Percentiles rank a stretch among this genome's conserved stretches.
Conservation (phyloP, 331 rosid genomes). For the Saraca asoca region DNA sequence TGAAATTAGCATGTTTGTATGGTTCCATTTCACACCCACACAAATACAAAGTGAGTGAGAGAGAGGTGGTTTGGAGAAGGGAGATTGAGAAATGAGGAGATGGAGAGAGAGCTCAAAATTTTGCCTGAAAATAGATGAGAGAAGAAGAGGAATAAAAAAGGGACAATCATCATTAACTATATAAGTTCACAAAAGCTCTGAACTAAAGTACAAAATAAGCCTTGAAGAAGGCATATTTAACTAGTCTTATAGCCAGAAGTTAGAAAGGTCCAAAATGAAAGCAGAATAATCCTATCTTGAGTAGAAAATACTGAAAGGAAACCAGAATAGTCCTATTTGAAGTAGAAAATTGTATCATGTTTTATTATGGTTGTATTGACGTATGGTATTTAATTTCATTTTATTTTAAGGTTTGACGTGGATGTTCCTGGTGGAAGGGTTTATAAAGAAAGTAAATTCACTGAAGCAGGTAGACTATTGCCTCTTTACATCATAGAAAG, state of each 20-base stretch:
- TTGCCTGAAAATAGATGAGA: too few relatives aligned
- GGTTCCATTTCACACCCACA: conserved; percentile 18
- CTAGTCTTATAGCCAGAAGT: not conserved
- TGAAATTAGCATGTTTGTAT: not conserved
- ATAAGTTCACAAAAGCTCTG: conserved; percentile 11
- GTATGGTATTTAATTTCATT: conserved; percentile 19
- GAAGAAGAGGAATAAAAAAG: conserved; percentile 8
- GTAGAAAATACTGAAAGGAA: too few relatives aligned
- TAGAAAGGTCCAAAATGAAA: too few relatives aligned
- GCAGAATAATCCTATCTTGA: too few relatives aligned
- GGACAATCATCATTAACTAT: not conserved
- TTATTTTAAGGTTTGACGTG: conserved; percentile 78
- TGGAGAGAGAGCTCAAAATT: too few relatives aligned
- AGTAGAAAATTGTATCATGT: not conserved
- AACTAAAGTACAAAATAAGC: conserved; percentile 1
- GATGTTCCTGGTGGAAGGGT: conserved; percentile 92
- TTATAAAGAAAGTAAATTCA: conserved; percentile 79
- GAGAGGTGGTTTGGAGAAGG: not conserved
- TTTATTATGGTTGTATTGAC: conserved; percentile 5
- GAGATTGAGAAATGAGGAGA: conserved; percentile 9
- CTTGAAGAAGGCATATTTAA: not conserved
- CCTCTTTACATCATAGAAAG: conserved; percentile 13
- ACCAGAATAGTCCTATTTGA: too few relatives aligned
- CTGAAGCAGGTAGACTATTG: conserved; percentile 66
- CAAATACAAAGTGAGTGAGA: not conserved